Percentiles rank a stretch among this genome's conserved stretches.
phyloP scores from a whole-genome alignment of 306 rosid genomes.

The Begonia loranthoides region DNA sequence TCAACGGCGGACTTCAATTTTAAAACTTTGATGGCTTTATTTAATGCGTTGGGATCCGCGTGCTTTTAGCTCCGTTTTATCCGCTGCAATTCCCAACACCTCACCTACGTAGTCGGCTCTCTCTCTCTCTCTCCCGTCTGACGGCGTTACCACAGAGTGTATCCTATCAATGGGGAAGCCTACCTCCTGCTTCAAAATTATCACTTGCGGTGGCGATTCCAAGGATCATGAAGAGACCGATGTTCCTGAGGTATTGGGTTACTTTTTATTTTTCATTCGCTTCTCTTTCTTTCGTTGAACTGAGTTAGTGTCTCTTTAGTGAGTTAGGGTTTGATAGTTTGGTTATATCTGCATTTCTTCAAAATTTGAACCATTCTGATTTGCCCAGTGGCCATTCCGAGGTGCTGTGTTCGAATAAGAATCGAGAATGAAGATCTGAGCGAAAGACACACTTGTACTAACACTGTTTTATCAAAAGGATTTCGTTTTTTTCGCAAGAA shows the following conservation, averaged over 20 bases:
- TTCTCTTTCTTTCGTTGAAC: background rate
- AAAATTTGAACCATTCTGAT: too few relatives aligned
- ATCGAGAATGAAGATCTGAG: too few relatives aligned
- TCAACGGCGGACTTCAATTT: constrained; percentile 42
- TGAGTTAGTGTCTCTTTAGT: background rate
- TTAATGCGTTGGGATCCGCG: constrained; percentile 52
- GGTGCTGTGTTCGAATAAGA: too few relatives aligned
- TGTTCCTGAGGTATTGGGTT: constrained; percentile 27
- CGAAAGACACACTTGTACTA: too few relatives aligned
- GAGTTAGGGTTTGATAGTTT: background rate
- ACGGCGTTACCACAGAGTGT: constrained; percentile 4
- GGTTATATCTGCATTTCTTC: background rate
- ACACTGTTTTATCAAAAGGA: too few relatives aligned
- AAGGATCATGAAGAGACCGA: constrained; percentile 41
- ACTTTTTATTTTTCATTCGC: constrained; percentile 6
- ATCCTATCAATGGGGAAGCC: constrained; percentile 46
- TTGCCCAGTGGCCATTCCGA: too few relatives aligned
- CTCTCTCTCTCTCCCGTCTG: constrained; percentile 9
- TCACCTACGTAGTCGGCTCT: constrained; percentile 25
- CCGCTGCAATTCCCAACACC: constrained; percentile 36
- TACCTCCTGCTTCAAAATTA: constrained; percentile 67
- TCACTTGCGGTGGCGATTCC: constrained; percentile 57
- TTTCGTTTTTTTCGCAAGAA: too few relatives aligned
- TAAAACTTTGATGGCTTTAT: constrained; percentile 29
- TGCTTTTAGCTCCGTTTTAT: constrained; percentile 12